Conservation (phyloP, 352 stramenopile species). For the Phytophthora pini region DNA sequence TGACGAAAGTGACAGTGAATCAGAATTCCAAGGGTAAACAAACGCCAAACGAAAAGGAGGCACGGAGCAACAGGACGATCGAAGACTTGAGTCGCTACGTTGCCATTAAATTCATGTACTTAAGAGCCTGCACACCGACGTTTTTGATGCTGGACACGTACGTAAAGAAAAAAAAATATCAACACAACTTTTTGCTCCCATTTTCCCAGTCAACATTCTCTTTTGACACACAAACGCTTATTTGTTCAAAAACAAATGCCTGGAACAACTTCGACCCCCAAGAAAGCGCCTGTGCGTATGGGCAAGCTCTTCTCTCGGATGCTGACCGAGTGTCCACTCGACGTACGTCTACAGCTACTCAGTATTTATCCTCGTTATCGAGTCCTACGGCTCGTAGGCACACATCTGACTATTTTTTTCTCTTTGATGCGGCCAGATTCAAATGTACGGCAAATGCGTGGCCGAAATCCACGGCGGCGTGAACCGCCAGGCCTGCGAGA, state of each 20-base stretch:
- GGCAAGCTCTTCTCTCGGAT: conserved; percentile 75
- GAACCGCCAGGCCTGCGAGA: conserved; percentile 58
- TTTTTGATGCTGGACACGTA: conserved; percentile 18
- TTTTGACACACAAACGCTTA: too few species aligned
- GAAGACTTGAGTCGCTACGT: conserved; percentile 28
- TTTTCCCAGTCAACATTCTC: conserved; percentile 7
- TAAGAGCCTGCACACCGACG: conserved; percentile 2
- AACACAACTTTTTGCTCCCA: conserved; percentile 4
- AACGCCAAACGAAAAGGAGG: neutral
- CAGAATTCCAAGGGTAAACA: conserved; percentile 36
- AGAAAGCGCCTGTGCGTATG: conserved; percentile 62
- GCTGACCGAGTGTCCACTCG: conserved; percentile 64
- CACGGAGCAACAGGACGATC: conserved; percentile 28
- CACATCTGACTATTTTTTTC: conserved; percentile 4
- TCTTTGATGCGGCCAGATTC: conserved; percentile 48
- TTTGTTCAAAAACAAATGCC: conserved; percentile 18
- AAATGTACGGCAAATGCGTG: conserved; percentile 84
- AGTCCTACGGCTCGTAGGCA: neutral
- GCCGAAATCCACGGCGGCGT: conserved; percentile 65
- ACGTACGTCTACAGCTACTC: conserved; percentile 41
- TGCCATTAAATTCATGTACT: conserved; percentile 2
- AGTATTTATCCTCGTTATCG: neutral
- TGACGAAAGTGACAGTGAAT: conserved; percentile 40
- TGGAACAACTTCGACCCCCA: conserved; percentile 16
- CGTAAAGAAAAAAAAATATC: conserved; percentile 15